A percentile compares a stretch with the other conserved stretches of the same genome.
These are phyloP conservation scores for Starmerella powellii DNA, from an alignment of 805 yeast species.

Conservation along the genomic window DNA sequence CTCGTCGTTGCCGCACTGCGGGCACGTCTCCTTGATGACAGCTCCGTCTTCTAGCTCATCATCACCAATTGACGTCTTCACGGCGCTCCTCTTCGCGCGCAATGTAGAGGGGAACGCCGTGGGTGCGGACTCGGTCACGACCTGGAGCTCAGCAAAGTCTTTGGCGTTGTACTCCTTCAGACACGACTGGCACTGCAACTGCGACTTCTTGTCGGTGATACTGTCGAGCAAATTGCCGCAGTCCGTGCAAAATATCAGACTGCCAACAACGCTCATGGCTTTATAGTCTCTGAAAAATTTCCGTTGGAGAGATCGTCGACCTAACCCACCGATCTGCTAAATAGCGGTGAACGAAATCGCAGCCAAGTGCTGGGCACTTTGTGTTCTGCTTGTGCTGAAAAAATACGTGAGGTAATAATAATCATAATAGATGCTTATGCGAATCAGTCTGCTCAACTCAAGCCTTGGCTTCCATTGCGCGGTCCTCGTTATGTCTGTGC, in stretches of 20 bases:
- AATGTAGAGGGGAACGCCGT: constrained; percentile 89
- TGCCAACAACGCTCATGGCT: constrained; percentile 97
- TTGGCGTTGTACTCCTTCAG: constrained; percentile 33
- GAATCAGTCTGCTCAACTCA: no score
- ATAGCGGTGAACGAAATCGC: no score
- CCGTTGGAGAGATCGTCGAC: background rate
- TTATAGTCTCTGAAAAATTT: no score
- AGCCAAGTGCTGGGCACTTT: background rate
- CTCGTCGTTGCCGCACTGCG: constrained; percentile 96
- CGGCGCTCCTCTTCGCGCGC: constrained; percentile 72
- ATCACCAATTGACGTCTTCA: constrained; percentile 66
- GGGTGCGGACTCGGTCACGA: constrained; percentile 74
- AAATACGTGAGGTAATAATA: background rate
- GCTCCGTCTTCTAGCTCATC: constrained; percentile 90
- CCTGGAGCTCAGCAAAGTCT: constrained; percentile 66
- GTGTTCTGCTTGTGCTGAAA: no score
- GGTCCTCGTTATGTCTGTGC: no score
- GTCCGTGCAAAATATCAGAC: constrained; percentile 80
- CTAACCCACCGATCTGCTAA: background rate
- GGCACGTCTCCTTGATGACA: constrained; percentile 92
- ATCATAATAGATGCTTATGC: background rate
- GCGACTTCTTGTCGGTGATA: constrained; percentile 34
- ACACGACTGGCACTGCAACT: constrained; percentile 41
- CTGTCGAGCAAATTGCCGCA: constrained; percentile 87
- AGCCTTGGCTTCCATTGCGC: no score